Base-by-base conservation (phyloP, 306 rosid genomes). In the Morella rubra region DNA sequence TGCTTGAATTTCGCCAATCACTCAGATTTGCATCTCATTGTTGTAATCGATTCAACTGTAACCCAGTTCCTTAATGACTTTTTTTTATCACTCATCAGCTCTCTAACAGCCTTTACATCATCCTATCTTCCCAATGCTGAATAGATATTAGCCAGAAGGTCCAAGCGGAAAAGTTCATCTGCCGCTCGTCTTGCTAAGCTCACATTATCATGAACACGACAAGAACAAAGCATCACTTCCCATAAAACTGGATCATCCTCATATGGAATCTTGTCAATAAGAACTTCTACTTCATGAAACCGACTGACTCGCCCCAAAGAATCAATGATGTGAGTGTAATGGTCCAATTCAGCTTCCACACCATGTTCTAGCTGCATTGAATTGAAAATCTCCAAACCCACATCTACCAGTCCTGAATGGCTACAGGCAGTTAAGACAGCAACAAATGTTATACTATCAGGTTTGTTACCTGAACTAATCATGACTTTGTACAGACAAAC, bases 91-190 rank as follows among this genome's bases (percentile, higher is more conserved):
- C 61, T 81, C 97, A 92, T 90, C 56, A 84, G 53, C 79, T 88
- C 91, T 73, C 97, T 90, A 75, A 92, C 81, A 75, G 27, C 77
- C 68, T 76, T 86, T 51, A 85, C 97, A 56, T 92, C 93, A 76
- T 92, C 93, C 97, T 96, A 92, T 76, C 96, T 92, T 81, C 93
- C 97, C 83, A 87, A 45, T 59, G 93, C 85, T 71, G 97, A 90
- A 81, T 87, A 92, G 74, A 84, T 88, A 87, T 92, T 92, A 41
- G 89, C 91, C 37, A 92, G 88, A 84, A 92, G 93, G 79, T 87
- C 83, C 70, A 91, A 54, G 72, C 84, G 86, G 78, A 85, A 71
- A 73, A 92, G 93, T 76, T 90, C 88, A 54, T 92, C 82, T 6
- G 90, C 91, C 61, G 91, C 97, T 80, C 90, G 87, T 78, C 83